Percentiles rank a stretch among this genome's conserved stretches.
Evolutionary conservation across 495 filamentous ascomycete species (phyloP).

Genomic region (Parachaetomium inaequale): DNA sequence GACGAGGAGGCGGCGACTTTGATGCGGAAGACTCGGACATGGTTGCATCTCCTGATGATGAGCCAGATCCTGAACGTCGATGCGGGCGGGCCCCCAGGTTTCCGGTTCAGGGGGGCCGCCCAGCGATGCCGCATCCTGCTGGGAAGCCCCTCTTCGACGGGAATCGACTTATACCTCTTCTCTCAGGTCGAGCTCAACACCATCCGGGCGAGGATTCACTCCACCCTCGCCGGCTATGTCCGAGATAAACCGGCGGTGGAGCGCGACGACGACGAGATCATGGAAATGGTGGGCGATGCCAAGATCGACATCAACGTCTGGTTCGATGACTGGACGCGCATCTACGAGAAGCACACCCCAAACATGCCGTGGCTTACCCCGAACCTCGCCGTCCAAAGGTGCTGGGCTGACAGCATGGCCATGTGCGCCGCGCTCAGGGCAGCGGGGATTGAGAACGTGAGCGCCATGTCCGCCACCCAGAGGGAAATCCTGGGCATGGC

Average conservation of each 20-base stretch:
- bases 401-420: slow-evolving; percentile 4
- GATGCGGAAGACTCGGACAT: slow-evolving; percentile 5
- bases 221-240: background rate
- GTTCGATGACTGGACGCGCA: slow-evolving; percentile 5
- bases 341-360: background rate
- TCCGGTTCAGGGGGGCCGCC: background rate
- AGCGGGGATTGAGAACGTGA: background rate
- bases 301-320: background rate
- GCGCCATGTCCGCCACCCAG: background rate
- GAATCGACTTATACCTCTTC: background rate
- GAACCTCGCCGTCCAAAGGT: background rate
- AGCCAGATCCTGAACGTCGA: slow-evolving; percentile 3
- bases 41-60: slow-evolving; percentile 3
- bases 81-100: background rate
- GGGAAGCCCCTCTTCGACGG: background rate
- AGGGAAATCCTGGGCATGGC: background rate
- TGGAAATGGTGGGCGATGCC: background rate
- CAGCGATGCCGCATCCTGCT: slow-evolving; percentile 1
- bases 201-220: background rate
- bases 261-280: slow-evolving; percentile 1
- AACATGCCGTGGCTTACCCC: background rate
- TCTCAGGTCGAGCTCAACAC: background rate
- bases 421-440: background rate
- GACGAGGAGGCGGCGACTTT: background rate
- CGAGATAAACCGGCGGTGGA: background rate